Conservation (phyloP, 495 filamentous ascomycete genomes). For the Pseudomonodictys pantanalensis region DNA sequence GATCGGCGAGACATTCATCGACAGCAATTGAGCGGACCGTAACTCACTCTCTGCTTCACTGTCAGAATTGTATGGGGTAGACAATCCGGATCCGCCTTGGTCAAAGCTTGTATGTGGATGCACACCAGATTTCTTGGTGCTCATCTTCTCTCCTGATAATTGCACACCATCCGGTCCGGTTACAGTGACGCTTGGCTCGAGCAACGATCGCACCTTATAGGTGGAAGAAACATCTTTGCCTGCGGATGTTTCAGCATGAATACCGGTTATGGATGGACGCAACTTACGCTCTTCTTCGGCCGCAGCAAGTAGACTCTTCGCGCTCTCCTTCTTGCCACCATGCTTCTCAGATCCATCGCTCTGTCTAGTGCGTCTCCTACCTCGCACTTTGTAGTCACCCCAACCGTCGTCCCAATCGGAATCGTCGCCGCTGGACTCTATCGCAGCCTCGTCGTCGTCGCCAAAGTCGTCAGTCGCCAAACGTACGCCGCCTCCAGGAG, state of each 20-base stretch:
- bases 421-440: constrained; percentile 40
- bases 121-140: constrained; percentile 60
- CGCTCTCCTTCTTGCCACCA: constrained; percentile 34
- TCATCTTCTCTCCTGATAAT: constrained; percentile 47
- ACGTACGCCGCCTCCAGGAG: constrained; percentile 55
- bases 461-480: constrained; percentile 69
- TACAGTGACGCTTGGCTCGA: constrained; percentile 61
- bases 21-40: constrained; percentile 76
- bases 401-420: constrained; percentile 33
- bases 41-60: constrained; percentile 83
- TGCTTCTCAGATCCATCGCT: constrained; percentile 27
- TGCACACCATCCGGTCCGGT: constrained; percentile 54
- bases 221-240: constrained; percentile 41
- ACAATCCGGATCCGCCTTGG: constrained; percentile 59
- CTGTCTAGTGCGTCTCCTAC: constrained; percentile 34
- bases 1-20: constrained; percentile 74
- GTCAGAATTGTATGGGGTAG: constrained; percentile 81
- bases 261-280: neutral
- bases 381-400: constrained; percentile 39
- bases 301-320: constrained; percentile 61
- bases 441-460: constrained; percentile 58
- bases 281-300: constrained; percentile 77
- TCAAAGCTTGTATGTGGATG: constrained; percentile 84
- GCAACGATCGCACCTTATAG: constrained; percentile 55
- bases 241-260: constrained; percentile 36